phyloP scores from a whole-genome alignment of 2,329 filamentous ascomycete genomes.

The Thielaviopsis cerberus region DNA sequence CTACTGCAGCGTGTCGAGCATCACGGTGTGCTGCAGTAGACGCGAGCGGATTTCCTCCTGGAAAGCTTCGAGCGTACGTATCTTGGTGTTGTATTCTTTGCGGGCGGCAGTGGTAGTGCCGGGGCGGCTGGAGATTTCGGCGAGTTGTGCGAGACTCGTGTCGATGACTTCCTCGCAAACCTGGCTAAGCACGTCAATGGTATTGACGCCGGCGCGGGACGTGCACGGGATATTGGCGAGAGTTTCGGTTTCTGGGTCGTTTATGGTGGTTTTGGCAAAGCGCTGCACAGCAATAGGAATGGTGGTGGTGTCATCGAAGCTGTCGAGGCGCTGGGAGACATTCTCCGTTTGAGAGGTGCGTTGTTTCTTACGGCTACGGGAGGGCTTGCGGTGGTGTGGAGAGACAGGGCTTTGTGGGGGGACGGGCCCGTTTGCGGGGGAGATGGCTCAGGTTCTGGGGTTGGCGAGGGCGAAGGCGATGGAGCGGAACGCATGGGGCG shows the following conservation, averaged over 20 bases:
- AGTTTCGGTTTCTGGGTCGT: conserved; percentile 26
- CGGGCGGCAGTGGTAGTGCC: conserved; percentile 28
- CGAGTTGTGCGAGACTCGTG: conserved; percentile 29
- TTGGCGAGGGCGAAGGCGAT: neutral
- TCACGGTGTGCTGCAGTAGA: conserved; percentile 40
- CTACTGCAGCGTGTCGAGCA: conserved; percentile 41
- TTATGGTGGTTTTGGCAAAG: conserved; percentile 30
- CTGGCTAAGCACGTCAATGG: conserved; percentile 42
- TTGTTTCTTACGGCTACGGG: conserved; percentile 11
- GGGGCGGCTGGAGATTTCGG: conserved; percentile 20
- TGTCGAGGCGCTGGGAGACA: neutral
- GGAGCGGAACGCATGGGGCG: neutral
- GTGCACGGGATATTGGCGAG: conserved; percentile 34
- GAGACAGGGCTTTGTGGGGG: conserved; percentile 1
- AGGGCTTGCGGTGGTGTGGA: conserved; percentile 4
- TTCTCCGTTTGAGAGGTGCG: conserved; percentile 4
- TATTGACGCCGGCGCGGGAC: conserved; percentile 37
- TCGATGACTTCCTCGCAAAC: conserved; percentile 42
- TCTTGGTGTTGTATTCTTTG: conserved; percentile 36
- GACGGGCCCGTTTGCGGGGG: conserved; percentile 1
- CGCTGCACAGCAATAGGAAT: conserved; percentile 43
- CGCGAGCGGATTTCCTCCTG: conserved; percentile 35
- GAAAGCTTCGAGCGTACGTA: conserved; percentile 38
- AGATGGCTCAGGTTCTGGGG: conserved; percentile 13
- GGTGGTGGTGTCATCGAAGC: conserved; percentile 13